Conservation (phyloP, 257 asterid species). For the Capsicum rhomboideum region DNA sequence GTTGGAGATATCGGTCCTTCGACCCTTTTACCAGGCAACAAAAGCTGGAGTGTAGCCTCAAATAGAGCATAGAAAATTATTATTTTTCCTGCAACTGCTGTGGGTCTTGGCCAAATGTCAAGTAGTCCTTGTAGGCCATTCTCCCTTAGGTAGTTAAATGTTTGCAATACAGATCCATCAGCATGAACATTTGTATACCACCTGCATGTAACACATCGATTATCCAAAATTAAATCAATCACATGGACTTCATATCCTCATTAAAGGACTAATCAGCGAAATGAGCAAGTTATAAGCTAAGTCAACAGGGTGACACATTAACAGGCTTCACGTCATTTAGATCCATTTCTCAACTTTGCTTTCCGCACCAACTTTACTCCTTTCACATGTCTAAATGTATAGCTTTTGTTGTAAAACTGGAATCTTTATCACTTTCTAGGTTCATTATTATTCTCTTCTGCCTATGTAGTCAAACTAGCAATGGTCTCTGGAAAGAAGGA, state of each 20-base stretch:
- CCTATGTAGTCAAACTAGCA: background rate
- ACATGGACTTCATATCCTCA: background rate
- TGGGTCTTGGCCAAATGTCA: slow-evolving; percentile 81
- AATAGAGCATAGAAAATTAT: slow-evolving; percentile 69
- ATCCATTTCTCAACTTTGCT: background rate
- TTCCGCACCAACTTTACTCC: background rate
- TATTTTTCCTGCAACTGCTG: slow-evolving; percentile 63
- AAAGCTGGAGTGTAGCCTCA: slow-evolving; percentile 90
- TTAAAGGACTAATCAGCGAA: background rate
- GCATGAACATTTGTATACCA: slow-evolving; percentile 99
- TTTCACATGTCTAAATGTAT: background rate
- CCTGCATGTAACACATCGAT: slow-evolving; percentile 36
- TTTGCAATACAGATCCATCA: slow-evolving; percentile 74
- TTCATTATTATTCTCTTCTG: background rate
- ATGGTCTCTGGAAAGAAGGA: background rate
- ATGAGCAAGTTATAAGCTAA: background rate
- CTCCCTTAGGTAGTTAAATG: slow-evolving; percentile 48
- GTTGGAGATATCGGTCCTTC: slow-evolving; percentile 89
- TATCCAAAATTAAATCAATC: background rate
- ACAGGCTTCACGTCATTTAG: background rate
- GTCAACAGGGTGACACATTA: background rate
- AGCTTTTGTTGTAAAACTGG: background rate
- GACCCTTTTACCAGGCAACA: slow-evolving; percentile 76
- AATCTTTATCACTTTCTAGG: background rate
- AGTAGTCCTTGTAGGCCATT: slow-evolving; percentile 68